Conservation (phyloP, 148 eudicot species). For the Polygonum maritimum region DNA sequence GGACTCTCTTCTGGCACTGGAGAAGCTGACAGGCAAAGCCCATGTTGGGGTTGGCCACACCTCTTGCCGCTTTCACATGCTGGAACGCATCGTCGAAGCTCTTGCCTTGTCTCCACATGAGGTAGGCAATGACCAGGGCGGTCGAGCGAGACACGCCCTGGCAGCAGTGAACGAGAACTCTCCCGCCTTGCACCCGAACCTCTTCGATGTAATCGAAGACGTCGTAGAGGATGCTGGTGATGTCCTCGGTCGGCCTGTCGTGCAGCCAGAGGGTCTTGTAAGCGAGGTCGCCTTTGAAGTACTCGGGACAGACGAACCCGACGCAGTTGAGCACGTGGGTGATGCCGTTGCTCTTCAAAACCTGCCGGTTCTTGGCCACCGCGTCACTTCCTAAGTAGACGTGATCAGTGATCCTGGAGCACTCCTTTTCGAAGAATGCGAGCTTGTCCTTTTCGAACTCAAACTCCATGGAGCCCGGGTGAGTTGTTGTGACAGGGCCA, state of each 20-base stretch:
- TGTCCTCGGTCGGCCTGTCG: slow-evolving; percentile 92
- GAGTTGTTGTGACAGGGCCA: slow-evolving; percentile 11
- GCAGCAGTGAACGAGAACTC: slow-evolving; percentile 89
- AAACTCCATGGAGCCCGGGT: slow-evolving; percentile 27
- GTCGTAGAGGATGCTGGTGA: slow-evolving; percentile 82
- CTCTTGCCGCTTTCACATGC: slow-evolving; percentile 75
- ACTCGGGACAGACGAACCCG: slow-evolving; percentile 89
- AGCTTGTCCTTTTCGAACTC: slow-evolving; percentile 66
- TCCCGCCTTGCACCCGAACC: slow-evolving; percentile 71
- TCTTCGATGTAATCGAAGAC: slow-evolving; percentile 98
- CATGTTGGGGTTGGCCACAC: slow-evolving; percentile 91
- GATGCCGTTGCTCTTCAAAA: slow-evolving; percentile 59
- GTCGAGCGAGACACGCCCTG: slow-evolving; percentile 93
- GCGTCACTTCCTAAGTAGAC: slow-evolving; percentile 81
- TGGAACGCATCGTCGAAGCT: slow-evolving; percentile 88
- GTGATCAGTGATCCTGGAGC: slow-evolving; percentile 79
- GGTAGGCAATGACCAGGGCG: slow-evolving; percentile 82
- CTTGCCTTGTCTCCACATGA: slow-evolving; percentile 85
- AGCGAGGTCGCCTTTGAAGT: slow-evolving; percentile 70
- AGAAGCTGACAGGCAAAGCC: slow-evolving; percentile 94
- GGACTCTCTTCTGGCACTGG: slow-evolving; percentile 80
- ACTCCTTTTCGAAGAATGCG: slow-evolving; percentile 78
- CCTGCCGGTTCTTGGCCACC: slow-evolving; percentile 65
- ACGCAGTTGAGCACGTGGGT: slow-evolving; percentile 96
- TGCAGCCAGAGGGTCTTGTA: slow-evolving; percentile 93